Evolutionary conservation across 2,329 filamentous ascomycete genomes (phyloP), one percentile per base, ranked within the genome.

Genomic region (Fusarium tanahbumbuense): DNA sequence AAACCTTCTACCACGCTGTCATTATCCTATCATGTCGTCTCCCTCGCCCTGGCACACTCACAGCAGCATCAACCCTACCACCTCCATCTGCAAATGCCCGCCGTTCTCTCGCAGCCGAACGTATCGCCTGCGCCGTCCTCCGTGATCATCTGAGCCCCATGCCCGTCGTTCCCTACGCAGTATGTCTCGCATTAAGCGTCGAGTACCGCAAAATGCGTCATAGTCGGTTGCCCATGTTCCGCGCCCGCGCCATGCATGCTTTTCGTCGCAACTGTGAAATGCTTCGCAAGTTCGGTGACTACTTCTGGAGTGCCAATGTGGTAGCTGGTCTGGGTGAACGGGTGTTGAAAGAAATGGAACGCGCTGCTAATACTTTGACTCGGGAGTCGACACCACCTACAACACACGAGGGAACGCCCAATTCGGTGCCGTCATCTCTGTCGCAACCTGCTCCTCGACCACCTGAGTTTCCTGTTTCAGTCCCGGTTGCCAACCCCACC

Each of bases 131-230:
- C 40, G 83, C 86, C n/a, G 82, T 88, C 4, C 82, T 81, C 18
- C 81, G 83, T 8, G 85, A 88, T 46, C 83, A 84, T 20, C 78
- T 85, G 16, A 84, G 84, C 34, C 82, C 87, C 1, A 81, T 89
- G 32, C 87, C 89, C 0, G 86, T 90, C 61, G 82, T 91, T 0
- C 88, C 88, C 0, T 91, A 90, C 60, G 87, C 87, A 1, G 81
- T 90, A 1, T 88, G 88, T 1, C 81, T 91, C 1, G 86, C 88
- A 0, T 81, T 91, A 2, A 89, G 86, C 48, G 87, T 90, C 2
- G 85, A 87, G 15, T 91, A 90, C 68, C 84, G 87, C 46, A 89
- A 90, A 73, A 88, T 90, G 87, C 83, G 88, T 3, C 86, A 89
- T 69, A 88, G 86, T 60, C 84, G 84, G 15, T 78, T 89, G 0